A percentile compares a stretch with the other conserved stretches of the same genome.
These are phyloP conservation scores for Mrakia hoshinonis DNA, from an alignment of 768 basidiomycete species.

Conservation along the genomic window DNA sequence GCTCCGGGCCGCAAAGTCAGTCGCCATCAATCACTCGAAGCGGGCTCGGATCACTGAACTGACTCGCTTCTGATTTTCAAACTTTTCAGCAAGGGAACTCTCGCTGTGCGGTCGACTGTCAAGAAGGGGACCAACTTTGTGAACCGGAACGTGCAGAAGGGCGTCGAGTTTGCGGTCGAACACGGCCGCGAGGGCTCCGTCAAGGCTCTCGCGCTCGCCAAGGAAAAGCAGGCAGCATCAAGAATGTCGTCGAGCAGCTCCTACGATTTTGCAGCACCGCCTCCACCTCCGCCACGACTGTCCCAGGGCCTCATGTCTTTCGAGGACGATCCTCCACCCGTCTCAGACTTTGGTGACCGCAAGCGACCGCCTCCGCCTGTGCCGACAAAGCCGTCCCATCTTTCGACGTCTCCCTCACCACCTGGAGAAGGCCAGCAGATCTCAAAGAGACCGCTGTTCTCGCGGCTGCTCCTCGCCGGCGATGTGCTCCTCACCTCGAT, in stretches of 20 bases:
- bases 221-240: not conserved
- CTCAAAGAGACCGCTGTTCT: slow-evolving; percentile 18
- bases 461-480: slow-evolving; percentile 24
- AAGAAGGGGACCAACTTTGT: slow-evolving; percentile 21
- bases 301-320: not conserved
- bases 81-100: not conserved
- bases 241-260: not conserved
- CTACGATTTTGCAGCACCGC: not conserved
- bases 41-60: not conserved
- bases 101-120: slow-evolving; percentile 7
- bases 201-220: not conserved
- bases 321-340: not conserved
- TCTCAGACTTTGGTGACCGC: not conserved
- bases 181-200: slow-evolving; percentile 11
- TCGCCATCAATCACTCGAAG: no score
- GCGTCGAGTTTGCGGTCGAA: slow-evolving; percentile 23
- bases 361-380: not conserved
- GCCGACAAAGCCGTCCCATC: not conserved
- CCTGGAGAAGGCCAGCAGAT: not conserved
- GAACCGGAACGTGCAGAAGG: slow-evolving; percentile 22
- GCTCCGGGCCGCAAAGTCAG: slow-evolving; percentile 16
- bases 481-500: slow-evolving; percentile 27
- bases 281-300: not conserved
- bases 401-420: not conserved
- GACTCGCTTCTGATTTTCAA: not conserved